Conservation (phyloP, 306 rosid species). For the Lagenaria siceraria region DNA sequence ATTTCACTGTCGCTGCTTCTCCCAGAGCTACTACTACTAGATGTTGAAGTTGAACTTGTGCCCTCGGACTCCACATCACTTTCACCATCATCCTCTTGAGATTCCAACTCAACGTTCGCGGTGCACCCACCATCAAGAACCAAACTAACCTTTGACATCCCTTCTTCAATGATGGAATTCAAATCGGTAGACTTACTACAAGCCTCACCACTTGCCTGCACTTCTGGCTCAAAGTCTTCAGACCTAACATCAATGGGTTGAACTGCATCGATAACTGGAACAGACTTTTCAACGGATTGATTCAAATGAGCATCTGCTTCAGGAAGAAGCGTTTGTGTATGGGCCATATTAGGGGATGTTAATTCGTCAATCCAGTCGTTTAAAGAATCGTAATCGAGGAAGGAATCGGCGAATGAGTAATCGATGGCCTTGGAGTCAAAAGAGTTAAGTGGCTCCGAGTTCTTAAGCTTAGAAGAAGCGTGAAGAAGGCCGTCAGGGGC, state of each 20-base stretch:
- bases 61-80: constrained; percentile 33
- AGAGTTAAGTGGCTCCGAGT: constrained; percentile 17
- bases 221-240: too few species aligned
- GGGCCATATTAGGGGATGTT: constrained; percentile 19
- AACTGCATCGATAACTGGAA: neutral
- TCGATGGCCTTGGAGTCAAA: constrained; percentile 15
- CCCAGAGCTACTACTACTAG: constrained; percentile 13
- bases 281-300: neutral
- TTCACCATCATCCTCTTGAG: constrained; percentile 11
- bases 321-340: constrained; percentile 3
- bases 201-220: constrained; percentile 12
- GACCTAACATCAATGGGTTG: constrained; percentile 1
- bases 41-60: constrained; percentile 17
- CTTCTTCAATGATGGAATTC: constrained; percentile 26
- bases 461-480: constrained; percentile 16
- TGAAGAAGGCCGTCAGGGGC: constrained; percentile 15
- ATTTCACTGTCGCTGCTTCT: constrained; percentile 10
- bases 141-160: constrained; percentile 38
- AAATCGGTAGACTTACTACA: constrained; percentile 6
- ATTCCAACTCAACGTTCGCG: constrained; percentile 7
- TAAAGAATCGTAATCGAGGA: constrained; percentile 48
- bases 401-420: constrained; percentile 42
- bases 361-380: constrained; percentile 24
- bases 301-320: neutral
- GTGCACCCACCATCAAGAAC: constrained; percentile 12